Evolutionary conservation across 805 yeast genomes (phyloP).

Genomic region (Myxozyma neglecta): DNA sequence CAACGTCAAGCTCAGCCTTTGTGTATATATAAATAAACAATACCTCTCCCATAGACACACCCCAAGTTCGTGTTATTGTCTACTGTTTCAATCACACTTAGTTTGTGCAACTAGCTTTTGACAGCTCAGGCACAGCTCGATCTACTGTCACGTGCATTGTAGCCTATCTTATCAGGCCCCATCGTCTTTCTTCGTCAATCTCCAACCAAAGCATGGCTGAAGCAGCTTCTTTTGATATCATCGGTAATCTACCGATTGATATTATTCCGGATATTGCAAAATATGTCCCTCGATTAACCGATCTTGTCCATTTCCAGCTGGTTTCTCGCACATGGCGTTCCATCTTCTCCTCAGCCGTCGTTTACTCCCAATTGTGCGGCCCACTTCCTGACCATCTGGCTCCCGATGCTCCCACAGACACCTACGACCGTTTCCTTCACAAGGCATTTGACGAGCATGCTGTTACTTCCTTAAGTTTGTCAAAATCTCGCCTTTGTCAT

Average conservation of each 20-base stretch:
- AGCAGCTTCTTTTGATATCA: constrained; percentile 17
- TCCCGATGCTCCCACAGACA: background rate
- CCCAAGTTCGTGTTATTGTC: background rate
- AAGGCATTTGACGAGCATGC: constrained; percentile 26
- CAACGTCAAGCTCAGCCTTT: background rate
- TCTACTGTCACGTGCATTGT: background rate
- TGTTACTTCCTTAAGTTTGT: constrained; percentile 15
- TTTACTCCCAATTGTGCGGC: constrained; percentile 18
- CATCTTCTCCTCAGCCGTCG: constrained; percentile 27
- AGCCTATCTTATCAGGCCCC: constrained; percentile 7
- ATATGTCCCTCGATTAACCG: constrained; percentile 28
- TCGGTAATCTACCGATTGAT: constrained; percentile 27
- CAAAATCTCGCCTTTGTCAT: constrained; percentile 4
- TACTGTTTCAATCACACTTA: no score
- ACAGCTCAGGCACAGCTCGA: background rate
- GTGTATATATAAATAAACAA: background rate
- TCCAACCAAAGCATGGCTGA: background rate
- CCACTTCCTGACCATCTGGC: constrained; percentile 2
- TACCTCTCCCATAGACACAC: background rate
- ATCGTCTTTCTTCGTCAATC: background rate
- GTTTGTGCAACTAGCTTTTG: no score
- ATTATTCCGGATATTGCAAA: constrained; percentile 22
- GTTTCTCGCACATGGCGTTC: constrained; percentile 26
- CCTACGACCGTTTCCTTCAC: constrained; percentile 23
- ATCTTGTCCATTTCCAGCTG: constrained; percentile 23